A percentile compares a stretch with the other conserved stretches of the same genome.
Evolutionary conservation across 257 asterid species (phyloP).

Genomic region (Solanum sitiens): DNA sequence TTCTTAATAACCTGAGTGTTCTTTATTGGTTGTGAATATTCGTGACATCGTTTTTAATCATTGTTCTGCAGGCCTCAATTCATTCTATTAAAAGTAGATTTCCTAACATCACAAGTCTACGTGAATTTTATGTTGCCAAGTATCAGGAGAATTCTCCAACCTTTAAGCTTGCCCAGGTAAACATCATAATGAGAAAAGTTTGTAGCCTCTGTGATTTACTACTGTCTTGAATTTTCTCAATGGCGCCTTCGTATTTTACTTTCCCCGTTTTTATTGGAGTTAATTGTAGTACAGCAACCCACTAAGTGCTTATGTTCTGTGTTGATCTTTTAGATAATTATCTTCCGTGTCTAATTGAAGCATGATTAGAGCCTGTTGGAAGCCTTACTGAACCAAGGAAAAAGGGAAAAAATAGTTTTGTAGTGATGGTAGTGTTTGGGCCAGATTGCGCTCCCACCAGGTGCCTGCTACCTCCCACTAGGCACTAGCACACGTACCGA

Average conservation of each 20-base stretch:
- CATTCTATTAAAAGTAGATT: conserved; percentile 95
- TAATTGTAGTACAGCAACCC: not conserved
- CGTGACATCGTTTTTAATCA: not conserved
- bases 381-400: not conserved
- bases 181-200: not conserved
- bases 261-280: not conserved
- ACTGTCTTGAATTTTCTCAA: not conserved
- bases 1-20: not conserved
- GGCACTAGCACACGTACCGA: not conserved
- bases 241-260: not conserved
- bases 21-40: not conserved
- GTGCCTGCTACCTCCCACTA: not conserved
- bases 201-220: not conserved
- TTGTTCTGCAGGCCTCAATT: conserved; percentile 66
- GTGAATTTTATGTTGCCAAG: conserved; percentile 88
- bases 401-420: not conserved
- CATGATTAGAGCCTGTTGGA: not conserved
- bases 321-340: not conserved
- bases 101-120: conserved; percentile 74
- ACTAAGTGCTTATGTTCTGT: not conserved
- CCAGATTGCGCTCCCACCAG: not conserved
- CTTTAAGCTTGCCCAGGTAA: conserved; percentile 97
- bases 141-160: conserved; percentile 81
- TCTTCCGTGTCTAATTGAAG: not conserved
- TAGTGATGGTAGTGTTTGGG: not conserved